Evolutionary conservation across 2,329 filamentous ascomycete genomes (phyloP).

Genomic region (Lecanosticta acicola): DNA sequence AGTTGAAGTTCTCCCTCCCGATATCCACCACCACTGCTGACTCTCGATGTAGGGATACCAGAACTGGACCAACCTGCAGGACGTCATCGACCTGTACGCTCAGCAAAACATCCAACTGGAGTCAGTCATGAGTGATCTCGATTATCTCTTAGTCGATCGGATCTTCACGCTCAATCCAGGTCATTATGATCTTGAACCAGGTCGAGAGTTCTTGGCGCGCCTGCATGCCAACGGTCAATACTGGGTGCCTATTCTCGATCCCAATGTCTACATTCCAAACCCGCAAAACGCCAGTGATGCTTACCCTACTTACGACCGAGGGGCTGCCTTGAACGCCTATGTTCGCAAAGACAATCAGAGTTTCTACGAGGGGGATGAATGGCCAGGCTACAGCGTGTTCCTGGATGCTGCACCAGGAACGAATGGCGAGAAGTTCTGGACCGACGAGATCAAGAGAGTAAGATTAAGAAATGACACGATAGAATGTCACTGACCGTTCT

Average conservation of each 20-base stretch:
- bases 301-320: constrained; percentile 48
- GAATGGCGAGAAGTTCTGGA: constrained; percentile 24
- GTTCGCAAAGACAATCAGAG: constrained; percentile 52
- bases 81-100: constrained; percentile 48
- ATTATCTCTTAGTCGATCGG: constrained; percentile 50
- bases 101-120: constrained; percentile 45
- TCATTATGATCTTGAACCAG: constrained; percentile 52
- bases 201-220: constrained; percentile 44
- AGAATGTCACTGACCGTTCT: too few species aligned
- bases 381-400: constrained; percentile 22
- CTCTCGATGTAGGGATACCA: too few species aligned
- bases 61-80: constrained; percentile 62
- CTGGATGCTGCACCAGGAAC: constrained; percentile 19
- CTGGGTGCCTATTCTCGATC: constrained; percentile 53
- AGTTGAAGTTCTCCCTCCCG: too few species aligned
- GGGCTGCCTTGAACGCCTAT: constrained; percentile 46
- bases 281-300: constrained; percentile 54
- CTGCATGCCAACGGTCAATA: constrained; percentile 49
- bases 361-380: constrained; percentile 26
- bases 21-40: too few species aligned
- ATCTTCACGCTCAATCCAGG: constrained; percentile 52
- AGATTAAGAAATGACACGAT: too few species aligned
- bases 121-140: constrained; percentile 36
- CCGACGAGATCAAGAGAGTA: constrained; percentile 17
- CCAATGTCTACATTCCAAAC: constrained; percentile 63